These are phyloP conservation scores for Myxozyma neglecta DNA, from an alignment of 805 yeast species.

Conservation along the genomic window DNA sequence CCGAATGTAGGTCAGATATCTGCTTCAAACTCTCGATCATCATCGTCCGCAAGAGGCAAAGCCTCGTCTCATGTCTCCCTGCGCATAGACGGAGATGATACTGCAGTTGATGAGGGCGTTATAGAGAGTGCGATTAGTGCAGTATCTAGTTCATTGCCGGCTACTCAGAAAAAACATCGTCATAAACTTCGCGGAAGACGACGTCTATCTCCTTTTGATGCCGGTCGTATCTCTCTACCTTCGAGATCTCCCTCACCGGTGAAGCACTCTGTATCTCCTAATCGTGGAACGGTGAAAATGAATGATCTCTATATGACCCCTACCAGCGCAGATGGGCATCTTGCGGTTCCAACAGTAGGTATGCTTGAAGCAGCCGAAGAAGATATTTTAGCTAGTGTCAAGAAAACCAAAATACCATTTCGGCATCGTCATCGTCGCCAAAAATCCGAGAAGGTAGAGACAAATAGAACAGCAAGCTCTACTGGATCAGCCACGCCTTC, in stretches of 20 bases:
- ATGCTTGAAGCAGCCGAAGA: not conserved
- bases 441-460: not conserved
- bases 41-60: no score
- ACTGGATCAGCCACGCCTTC: not conserved
- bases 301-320: not conserved
- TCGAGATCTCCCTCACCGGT: constrained; percentile 10
- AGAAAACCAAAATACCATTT: not conserved
- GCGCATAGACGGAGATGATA: no score
- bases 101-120: no score
- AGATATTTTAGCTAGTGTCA: not conserved
- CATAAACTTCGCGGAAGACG: constrained; percentile 1
- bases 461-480: not conserved
- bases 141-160: no score
- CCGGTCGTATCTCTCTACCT: not conserved
- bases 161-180: not conserved
- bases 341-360: not conserved
- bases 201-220: not conserved
- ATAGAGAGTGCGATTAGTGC: no score
- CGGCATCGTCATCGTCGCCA: not conserved
- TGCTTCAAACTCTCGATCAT: no score
- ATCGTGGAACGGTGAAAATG: not conserved
- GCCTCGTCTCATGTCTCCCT: no score
- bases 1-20: no score
- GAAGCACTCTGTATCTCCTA: not conserved
- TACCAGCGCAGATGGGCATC: not conserved